Base-by-base conservation (phyloP, 306 rosid species). In the Casuarina equisetifolia region DNA sequence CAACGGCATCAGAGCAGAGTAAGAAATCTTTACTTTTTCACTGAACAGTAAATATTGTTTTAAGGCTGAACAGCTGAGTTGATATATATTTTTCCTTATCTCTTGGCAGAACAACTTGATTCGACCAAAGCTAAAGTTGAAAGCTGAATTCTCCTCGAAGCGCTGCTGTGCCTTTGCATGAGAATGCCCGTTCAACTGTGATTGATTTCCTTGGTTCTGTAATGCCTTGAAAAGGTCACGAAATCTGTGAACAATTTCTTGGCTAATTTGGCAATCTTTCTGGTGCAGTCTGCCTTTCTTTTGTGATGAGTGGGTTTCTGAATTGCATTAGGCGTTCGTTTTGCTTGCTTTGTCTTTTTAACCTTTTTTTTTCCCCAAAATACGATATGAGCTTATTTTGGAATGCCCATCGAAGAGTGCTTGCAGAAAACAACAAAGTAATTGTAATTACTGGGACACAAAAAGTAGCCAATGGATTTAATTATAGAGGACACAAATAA, bases 1-100 rank as follows among this genome's bases (percentile, higher is more conserved):
- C 98, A 85, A 77, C 79, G 2, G 50, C 86, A 42, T 85, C 81
- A 59, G 91, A 90, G 79, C 91, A 87, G 84, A 90, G 97, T 90
- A 87, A 78, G 83, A 80, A 57, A 35, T 53, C 74, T 42, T 76
- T 66, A 43, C 78, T 55, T 64, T 25, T 73, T 42, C 2, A 44
- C 44, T 74, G 32, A 2, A 0, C 1, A 42, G 7, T 16, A 35
- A 6, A 9, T 36, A 32, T 25, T 61, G 51, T 40, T 70, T 8
- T 69, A 25, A 39, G 72, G 62, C 51, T 40, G 48, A 20, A 44
- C 15, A 9, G 9, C 74, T 54, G 49, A 48, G 25, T 48, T 80
- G 54, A 39, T 83, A 39, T 83, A 39, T 40, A 68, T 57, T 57
- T 36, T 66, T 54, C 10, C 54, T 48, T n/a, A 25, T 9, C 6